Base-by-base conservation (phyloP, 1,139 yeast genomes). In the Lodderomyces beijingensis region DNA sequence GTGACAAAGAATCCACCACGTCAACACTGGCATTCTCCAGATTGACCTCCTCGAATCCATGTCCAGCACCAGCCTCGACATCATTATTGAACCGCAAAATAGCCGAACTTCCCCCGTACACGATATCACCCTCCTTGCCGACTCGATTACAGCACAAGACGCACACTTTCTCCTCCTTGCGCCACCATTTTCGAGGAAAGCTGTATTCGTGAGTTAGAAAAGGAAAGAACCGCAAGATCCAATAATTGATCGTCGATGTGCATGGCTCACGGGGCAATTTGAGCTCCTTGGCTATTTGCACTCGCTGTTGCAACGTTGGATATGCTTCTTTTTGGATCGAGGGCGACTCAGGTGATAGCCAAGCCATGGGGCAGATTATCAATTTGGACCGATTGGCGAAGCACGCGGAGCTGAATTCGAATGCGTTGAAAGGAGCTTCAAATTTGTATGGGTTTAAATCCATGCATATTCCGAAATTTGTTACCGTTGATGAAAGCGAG, bases 381-480 rank as follows among this genome's bases (percentile, higher is more conserved):
- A 89, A 56, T 26, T 71, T 65, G 0, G 76, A 73, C 12, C 60
- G 51, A 33, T 77, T 69, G 1, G 58, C 48, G 21, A 62, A 53
- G 38, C 86, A 79, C 33, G 68, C 63, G 18, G 58, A 52, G 1
- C 89, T 72, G 55, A 85, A 86, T 52, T 89, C 96, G 51, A 72
- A 87, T 22, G 65, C 68, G 27, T 71, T 66, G 56, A 85, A 87
- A 1, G 94, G 88, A 1, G 95, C 88, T 43, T 74, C 66, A 52
- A 88, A 89, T 50, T 83, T 71, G 53, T 85, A 83, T 0, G 96
- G 96, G 52, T 86, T 88, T 42, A 89, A 57, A 55, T 88, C 97
- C 97, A 88, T 89, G 53, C 96, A 89, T n/a, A 89, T 87, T 0
- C 96, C 96, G 37, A 88, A 66, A 28, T 78, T 72, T 1, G 82